phyloP scores from a whole-genome alignment of 805 yeast species.

The Monosporozyma siamensis region DNA sequence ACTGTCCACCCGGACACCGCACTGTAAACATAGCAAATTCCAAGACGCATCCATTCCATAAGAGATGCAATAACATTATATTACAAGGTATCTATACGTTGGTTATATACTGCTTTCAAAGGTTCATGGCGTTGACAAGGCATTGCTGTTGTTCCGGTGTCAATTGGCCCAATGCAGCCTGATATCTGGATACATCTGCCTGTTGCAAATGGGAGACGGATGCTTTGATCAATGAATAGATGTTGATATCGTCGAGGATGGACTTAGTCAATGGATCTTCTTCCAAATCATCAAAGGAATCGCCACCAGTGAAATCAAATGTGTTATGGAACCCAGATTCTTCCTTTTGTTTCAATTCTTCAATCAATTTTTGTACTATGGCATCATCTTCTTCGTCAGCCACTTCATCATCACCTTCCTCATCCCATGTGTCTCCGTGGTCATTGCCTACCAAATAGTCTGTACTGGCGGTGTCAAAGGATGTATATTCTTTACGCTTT shows the following conservation, averaged over 20 bases:
- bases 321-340: slow-evolving; percentile 29
- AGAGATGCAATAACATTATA: neutral
- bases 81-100: too few relatives aligned
- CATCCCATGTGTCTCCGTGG: slow-evolving; percentile 32
- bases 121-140: slow-evolving; percentile 9
- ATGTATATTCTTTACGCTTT: slow-evolving; percentile 46
- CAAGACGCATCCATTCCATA: neutral
- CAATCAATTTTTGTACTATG: slow-evolving; percentile 35
- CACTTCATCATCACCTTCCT: slow-evolving; percentile 28
- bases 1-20: neutral
- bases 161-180: slow-evolving; percentile 36
- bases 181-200: slow-evolving; percentile 40
- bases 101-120: neutral
- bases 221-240: slow-evolving; percentile 55
- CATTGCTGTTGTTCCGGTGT: slow-evolving; percentile 30
- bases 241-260: slow-evolving; percentile 68
- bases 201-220: slow-evolving; percentile 42
- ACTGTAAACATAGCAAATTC: neutral
- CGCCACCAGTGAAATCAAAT: slow-evolving; percentile 31
- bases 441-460: slow-evolving; percentile 23
- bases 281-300: slow-evolving; percentile 62
- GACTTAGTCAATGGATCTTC: slow-evolving; percentile 79
- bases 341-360: slow-evolving; percentile 38
- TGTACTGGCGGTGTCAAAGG: slow-evolving; percentile 23
- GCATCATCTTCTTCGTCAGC: slow-evolving; percentile 31